Conservation (phyloP, 2,329 filamentous ascomycete genomes). For the Fusarium zealandicum region DNA sequence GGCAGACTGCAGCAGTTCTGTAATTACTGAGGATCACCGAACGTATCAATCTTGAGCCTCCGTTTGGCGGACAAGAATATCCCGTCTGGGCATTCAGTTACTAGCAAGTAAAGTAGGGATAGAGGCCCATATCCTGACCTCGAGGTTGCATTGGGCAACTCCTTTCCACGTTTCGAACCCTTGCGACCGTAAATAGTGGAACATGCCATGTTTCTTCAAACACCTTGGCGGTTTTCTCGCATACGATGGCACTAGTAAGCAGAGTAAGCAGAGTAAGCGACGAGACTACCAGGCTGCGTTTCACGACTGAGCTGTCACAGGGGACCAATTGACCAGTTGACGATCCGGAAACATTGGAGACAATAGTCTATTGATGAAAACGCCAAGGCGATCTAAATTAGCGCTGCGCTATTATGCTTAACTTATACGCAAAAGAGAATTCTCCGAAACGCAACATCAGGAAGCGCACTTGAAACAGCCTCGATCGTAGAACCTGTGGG, state of each 20-base stretch:
- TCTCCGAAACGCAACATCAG: neutral
- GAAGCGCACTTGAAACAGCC: conserved; percentile 26
- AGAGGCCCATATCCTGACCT: neutral
- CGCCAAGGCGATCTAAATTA: neutral
- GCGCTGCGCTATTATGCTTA: neutral
- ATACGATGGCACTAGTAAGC: neutral
- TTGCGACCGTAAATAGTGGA: conserved; percentile 2
- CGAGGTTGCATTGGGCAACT: neutral
- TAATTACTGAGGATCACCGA: conserved; percentile 21
- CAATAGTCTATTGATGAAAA: neutral
- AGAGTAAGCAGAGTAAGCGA: conserved; percentile 4
- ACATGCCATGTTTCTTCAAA: conserved; percentile 13
- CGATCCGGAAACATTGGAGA: neutral
- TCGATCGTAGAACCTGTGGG: conserved; percentile 24
- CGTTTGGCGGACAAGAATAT: conserved; percentile 35
- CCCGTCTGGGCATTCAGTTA: conserved; percentile 30
- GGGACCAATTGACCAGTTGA: neutral
- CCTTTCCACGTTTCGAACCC: conserved; percentile 5
- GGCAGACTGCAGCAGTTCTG: conserved; percentile 2
- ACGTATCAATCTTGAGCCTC: neutral
- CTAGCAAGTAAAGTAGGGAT: neutral
- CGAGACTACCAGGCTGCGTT: conserved; percentile 16
- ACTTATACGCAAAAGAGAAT: neutral
- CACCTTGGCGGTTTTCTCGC: conserved; percentile 9
- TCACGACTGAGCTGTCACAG: conserved; percentile 3